Percentiles rank a stretch among this genome's conserved stretches.
Evolutionary conservation across 345 rosid genomes (phyloP).

Genomic region (Capsella bursapastoris): DNA sequence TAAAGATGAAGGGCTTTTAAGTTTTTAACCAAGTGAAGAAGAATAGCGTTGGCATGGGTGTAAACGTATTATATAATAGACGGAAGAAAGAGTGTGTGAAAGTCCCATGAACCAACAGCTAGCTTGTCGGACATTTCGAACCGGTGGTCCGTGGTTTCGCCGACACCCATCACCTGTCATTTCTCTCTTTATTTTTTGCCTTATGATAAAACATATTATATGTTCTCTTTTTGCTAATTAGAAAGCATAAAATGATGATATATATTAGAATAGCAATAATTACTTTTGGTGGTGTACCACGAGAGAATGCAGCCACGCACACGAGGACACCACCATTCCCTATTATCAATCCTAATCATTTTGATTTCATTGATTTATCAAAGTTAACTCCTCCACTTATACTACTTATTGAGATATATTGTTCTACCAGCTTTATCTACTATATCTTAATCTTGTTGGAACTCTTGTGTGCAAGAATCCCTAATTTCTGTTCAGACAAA

Average conservation of each 20-base stretch:
- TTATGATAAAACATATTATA: background rate
- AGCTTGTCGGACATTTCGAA: slow-evolving; percentile 37
- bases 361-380: slow-evolving; percentile 2
- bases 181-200: background rate
- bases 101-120: slow-evolving; percentile 24
- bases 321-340: slow-evolving; percentile 41
- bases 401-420: slow-evolving; percentile 17
- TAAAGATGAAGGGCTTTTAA: background rate
- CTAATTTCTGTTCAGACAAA: background rate
- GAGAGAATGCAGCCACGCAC: slow-evolving; percentile 39
- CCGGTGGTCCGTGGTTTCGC: slow-evolving; percentile 37
- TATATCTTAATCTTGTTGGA: slow-evolving; percentile 7
- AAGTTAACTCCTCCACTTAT: slow-evolving; percentile 10
- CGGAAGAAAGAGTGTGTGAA: slow-evolving; percentile 28
- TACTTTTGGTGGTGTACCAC: slow-evolving; percentile 35
- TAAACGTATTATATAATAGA: slow-evolving; percentile 28
- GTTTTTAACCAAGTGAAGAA: background rate
- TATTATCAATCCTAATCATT: slow-evolving; percentile 29
- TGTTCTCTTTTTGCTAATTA: slow-evolving; percentile 21
- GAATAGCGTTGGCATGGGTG: slow-evolving; percentile 21
- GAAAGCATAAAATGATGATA: slow-evolving; percentile 7
- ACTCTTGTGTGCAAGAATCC: slow-evolving; percentile 16
- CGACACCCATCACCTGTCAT: slow-evolving; percentile 39
- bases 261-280: slow-evolving; percentile 16
- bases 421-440: background rate